Conservation (phyloP, 331 rosid genomes). For the Malus hybrid region DNA sequence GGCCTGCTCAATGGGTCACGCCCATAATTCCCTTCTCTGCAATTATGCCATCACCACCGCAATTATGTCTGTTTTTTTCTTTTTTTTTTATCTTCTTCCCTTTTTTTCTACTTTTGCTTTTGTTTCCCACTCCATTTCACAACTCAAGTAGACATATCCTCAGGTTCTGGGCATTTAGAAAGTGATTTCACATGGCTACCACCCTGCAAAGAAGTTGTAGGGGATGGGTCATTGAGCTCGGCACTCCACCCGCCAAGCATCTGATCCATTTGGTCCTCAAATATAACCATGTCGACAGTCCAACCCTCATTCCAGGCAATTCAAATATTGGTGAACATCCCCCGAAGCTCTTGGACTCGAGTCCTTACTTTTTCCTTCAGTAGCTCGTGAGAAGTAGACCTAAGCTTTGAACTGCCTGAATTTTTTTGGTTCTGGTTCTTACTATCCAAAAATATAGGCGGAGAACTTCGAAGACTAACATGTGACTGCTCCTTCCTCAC, state of each 20-base stretch:
- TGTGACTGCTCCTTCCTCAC: slow-evolving; percentile 65
- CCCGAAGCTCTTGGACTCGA: slow-evolving; percentile 74
- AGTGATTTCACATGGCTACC: too few relatives aligned
- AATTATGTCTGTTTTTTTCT: too few relatives aligned
- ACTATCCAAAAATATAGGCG: slow-evolving; percentile 18
- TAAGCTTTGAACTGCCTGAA: slow-evolving; percentile 20
- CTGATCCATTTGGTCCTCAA: slow-evolving; percentile 59
- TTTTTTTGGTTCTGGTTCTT: slow-evolving; percentile 23
- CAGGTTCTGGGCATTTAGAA: too few relatives aligned
- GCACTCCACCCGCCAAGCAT: too few relatives aligned
- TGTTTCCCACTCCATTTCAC: too few relatives aligned
- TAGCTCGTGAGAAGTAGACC: slow-evolving; percentile 53
- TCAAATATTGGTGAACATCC: slow-evolving; percentile 63
- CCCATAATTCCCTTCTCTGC: too few relatives aligned
- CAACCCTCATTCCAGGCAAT: slow-evolving; percentile 85
- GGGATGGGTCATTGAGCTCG: too few relatives aligned
- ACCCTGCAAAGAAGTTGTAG: too few relatives aligned
- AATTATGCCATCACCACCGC: background rate
- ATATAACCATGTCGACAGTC: slow-evolving; percentile 46
- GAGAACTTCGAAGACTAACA: slow-evolving; percentile 36
- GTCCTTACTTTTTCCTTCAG: slow-evolving; percentile 87
- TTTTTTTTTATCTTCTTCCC: too few relatives aligned
- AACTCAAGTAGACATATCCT: too few relatives aligned
- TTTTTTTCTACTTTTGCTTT: too few relatives aligned
- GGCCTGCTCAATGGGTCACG: too few relatives aligned